These are phyloP conservation scores for Inga leiocalycina DNA, from an alignment of 306 rosid species.

Conservation along the genomic window DNA sequence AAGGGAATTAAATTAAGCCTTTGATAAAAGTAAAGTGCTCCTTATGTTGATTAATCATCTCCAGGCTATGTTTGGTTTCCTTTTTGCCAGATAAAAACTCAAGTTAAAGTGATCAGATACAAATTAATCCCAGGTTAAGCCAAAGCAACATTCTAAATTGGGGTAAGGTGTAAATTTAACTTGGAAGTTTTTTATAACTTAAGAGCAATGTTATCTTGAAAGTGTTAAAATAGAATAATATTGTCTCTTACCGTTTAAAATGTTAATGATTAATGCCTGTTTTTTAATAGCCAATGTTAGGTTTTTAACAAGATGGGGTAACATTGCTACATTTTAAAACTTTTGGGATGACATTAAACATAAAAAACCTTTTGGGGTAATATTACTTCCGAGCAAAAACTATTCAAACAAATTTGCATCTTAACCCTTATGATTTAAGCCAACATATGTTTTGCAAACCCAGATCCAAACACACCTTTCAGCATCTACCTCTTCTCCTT, in stretches of 20 bases:
- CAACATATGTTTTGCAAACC: neutral
- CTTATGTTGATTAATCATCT: neutral
- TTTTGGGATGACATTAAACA: fast-evolving
- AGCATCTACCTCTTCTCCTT: neutral
- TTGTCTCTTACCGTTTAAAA: no score
- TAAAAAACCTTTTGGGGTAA: no score
- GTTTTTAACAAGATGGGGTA: no score
- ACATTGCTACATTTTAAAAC: no score
- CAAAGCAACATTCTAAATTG: neutral
- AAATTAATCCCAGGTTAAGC: neutral
- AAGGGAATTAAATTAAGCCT: neutral
- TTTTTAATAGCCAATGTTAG: no score
- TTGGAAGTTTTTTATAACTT: no score
- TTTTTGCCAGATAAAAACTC: neutral
- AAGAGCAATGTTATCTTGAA: no score
- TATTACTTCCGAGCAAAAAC: no score
- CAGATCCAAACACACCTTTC: neutral
- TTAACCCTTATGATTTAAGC: neutral
- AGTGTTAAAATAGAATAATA: no score
- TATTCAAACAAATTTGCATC: no score
- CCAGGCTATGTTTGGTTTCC: neutral
- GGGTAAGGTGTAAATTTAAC: no score
- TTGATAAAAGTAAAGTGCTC: neutral
- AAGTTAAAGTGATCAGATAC: neutral
- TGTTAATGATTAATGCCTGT: no score